Evolutionary conservation across 495 filamentous ascomycete genomes (phyloP), one percentile per base, ranked within the genome.

Genomic region (Chaetomium tenue): DNA sequence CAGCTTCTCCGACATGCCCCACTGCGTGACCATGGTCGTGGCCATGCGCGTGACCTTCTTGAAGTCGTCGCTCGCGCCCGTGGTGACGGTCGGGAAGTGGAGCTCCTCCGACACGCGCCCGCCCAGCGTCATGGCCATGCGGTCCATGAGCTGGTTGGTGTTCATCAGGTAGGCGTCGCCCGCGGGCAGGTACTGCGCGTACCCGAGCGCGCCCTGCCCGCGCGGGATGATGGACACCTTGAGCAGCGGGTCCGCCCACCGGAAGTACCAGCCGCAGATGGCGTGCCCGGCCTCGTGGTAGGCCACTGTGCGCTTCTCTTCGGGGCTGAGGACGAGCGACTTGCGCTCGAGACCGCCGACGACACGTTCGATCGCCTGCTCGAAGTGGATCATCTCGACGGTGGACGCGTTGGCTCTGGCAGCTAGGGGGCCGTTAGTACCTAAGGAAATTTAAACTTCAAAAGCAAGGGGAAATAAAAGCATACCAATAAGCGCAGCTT

Each of bases 221-320:
- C 94, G 92, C 16, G 94, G 94, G 71, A 98, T 98, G 77, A 98
- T 98, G 61, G 91, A 95, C 57, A 98, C 94, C 81, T 98, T 98
- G 61, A 98, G 90, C 11, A 98, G 86, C 18, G 94, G 94, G 70
- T 98, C 95, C 22, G 94, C 94, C 76, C 91, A 94, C 78, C 89
- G 87, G 83, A 98, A 91, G 82, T 88, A 98, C 94, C 94, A 98
- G 64, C 94, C 94, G 78, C 95, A 98, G 74, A 98, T 92, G 66
- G 94, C 94, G 74, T 98, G 94, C 59, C 94, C 94, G 60, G 94
- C 94, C 81, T 98, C 94, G 79, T 98, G 94, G 76, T 98, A 98
- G 23, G 94, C 95, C 39, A 98, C 93, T 0, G 89, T 93, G 66
- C 83, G 87, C 86, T 97, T 98, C 80, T 98, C 95, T 63, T 91